Conservation (phyloP, 2,329 filamentous ascomycete species). For the Ambrosiella xylebori region DNA sequence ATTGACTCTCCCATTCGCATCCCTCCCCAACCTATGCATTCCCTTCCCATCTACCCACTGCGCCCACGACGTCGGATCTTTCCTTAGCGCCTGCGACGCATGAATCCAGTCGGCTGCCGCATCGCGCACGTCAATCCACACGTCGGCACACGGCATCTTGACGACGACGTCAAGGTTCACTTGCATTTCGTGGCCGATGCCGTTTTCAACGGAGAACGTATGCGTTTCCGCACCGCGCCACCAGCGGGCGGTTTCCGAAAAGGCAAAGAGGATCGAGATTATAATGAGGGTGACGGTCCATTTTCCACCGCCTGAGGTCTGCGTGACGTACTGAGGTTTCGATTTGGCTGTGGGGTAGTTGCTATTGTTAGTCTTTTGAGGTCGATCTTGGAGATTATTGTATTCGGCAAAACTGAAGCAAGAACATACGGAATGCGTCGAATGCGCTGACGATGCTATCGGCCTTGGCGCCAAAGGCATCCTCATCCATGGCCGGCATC, state of each 20-base stretch:
- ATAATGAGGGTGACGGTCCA: slow-evolving; percentile 75
- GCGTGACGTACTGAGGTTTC: slow-evolving; percentile 78
- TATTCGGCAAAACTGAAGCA: not conserved
- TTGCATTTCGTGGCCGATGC: slow-evolving; percentile 70
- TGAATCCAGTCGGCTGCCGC: slow-evolving; percentile 82
- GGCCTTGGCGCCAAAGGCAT: slow-evolving; percentile 55
- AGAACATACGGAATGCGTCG: slow-evolving; percentile 76
- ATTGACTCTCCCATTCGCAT: slow-evolving; percentile 35
- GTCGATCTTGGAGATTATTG: not conserved
- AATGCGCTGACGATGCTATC: slow-evolving; percentile 65
- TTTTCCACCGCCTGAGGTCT: slow-evolving; percentile 73
- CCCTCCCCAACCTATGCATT: slow-evolving; percentile 41
- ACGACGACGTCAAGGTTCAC: slow-evolving; percentile 93
- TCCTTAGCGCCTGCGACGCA: slow-evolving; percentile 54
- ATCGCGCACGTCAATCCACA: slow-evolving; percentile 97
- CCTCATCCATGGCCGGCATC: slow-evolving; percentile 43
- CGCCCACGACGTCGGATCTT: slow-evolving; percentile 62
- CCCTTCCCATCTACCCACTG: slow-evolving; percentile 64
- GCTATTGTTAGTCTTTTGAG: not conserved
- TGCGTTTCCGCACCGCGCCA: slow-evolving; percentile 71
- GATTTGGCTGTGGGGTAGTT: slow-evolving; percentile 54
- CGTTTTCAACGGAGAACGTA: slow-evolving; percentile 86
- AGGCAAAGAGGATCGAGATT: slow-evolving; percentile 57
- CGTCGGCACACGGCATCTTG: slow-evolving; percentile 66
- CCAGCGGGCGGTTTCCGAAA: slow-evolving; percentile 67